Evolutionary conservation across 108 stramenopile genomes (phyloP), one percentile per base, ranked within the genome.

Genomic region (Bacterosira constricta): DNA sequence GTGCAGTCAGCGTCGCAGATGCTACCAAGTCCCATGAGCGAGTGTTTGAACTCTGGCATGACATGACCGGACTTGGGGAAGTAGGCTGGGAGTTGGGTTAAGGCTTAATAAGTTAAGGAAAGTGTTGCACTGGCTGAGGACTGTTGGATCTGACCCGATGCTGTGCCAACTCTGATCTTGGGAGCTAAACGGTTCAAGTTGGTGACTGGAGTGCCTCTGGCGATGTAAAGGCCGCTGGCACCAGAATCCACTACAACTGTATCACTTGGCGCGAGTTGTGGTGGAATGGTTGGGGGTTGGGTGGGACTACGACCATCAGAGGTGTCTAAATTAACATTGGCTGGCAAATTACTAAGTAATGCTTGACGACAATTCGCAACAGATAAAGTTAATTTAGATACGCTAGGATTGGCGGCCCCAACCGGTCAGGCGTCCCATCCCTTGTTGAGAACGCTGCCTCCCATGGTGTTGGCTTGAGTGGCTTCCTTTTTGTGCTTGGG

Each of bases 21-120:
- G 6, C n/a, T 27, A 20, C 62, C 62, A 1, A 47, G 17, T 0
- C 62, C 45, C 0, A 63, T 29, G n/a, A 63, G 45, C 7, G 17
- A 45, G 31, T 63, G 62, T 12, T 42, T 13, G 46, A 63, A 63
- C 15, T 10, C 25, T 4, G 62, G 62, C 62, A 63, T 63, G 27
- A 63, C 45, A 29, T 63, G 46, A 18, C 46, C 17, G 20, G 20
- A 18, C 46, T 23, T 47, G 20, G 46, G 4, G 20, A 23, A 1
- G 17, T n/a, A n/a, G n/a, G 5, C 17, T 1, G 46, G 46, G 6
- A 47, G 46, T 47, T 18, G 25, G n/a, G n/a, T n/a, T n/a, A n/a
- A n/a, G n/a, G n/a, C n/a, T n/a, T n/a, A n/a, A n/a, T n/a, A n/a
- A n/a, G n/a, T n/a, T n/a, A n/a, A n/a, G n/a, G n/a, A n/a, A 1